Evolutionary conservation across 2,329 filamentous ascomycete species (phyloP).

Genomic region (Colletotrichum lentis): DNA sequence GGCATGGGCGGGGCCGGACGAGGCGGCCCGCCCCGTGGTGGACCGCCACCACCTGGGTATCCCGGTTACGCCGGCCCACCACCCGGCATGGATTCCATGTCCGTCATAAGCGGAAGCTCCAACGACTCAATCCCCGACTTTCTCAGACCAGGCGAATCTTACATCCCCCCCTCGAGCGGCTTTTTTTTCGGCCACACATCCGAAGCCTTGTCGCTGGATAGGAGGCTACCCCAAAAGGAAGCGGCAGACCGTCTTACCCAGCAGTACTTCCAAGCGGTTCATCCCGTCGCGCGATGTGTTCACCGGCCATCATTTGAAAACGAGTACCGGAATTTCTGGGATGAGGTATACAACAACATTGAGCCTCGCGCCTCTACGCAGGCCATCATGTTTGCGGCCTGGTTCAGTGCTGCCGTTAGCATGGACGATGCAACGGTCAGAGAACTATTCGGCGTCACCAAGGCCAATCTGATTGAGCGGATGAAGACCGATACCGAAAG

Average conservation of each 20-base stretch:
- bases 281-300: slow-evolving; percentile 72
- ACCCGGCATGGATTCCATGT: slow-evolving; percentile 38
- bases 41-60: slow-evolving; percentile 38
- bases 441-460: slow-evolving; percentile 62
- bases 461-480: slow-evolving; percentile 65
- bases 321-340: slow-evolving; percentile 73
- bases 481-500: slow-evolving; percentile 73
- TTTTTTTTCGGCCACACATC: slow-evolving; percentile 69
- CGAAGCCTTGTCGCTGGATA: slow-evolving; percentile 60
- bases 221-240: slow-evolving; percentile 66
- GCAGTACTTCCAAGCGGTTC: slow-evolving; percentile 74
- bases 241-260: slow-evolving; percentile 69
- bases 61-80: slow-evolving; percentile 35
- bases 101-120: slow-evolving; percentile 41
- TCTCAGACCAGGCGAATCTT: slow-evolving; percentile 70
- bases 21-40: slow-evolving; percentile 37
- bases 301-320: slow-evolving; percentile 73
- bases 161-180: slow-evolving; percentile 72
- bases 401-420: slow-evolving; percentile 75
- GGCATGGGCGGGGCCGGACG: slow-evolving; percentile 33
- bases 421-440: slow-evolving; percentile 64
- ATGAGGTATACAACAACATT: slow-evolving; percentile 63
- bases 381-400: slow-evolving; percentile 72
- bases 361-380: slow-evolving; percentile 72
- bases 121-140: slow-evolving; percentile 57